These are phyloP conservation scores for Pseudofabraea citricarpa DNA, from an alignment of 2,329 filamentous ascomycete species.

Conservation along the genomic window DNA sequence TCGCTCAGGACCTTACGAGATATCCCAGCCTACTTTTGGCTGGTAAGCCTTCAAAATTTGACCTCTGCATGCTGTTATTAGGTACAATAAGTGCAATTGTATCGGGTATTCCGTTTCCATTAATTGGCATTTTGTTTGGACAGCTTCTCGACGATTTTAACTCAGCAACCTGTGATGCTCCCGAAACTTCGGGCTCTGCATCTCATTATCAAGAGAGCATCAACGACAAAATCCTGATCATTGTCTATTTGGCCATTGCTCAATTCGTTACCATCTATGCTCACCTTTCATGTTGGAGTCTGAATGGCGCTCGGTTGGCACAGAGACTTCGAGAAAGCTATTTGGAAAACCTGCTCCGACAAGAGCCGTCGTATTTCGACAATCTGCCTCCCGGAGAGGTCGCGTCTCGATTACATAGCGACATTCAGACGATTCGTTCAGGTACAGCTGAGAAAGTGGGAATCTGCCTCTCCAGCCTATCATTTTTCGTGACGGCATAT, in stretches of 20 bases:
- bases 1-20: conserved; percentile 27
- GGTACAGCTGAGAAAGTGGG: conserved; percentile 59
- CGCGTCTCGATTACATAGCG: conserved; percentile 31
- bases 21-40: conserved; percentile 32
- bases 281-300: conserved; percentile 55
- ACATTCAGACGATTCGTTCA: conserved; percentile 52
- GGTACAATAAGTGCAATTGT: conserved; percentile 42
- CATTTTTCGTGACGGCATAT: conserved; percentile 55
- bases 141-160: conserved; percentile 58
- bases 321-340: conserved; percentile 49
- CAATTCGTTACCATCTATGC: conserved; percentile 60
- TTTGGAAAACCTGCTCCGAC: conserved; percentile 42
- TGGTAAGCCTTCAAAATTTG: conserved; percentile 29
- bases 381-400: conserved; percentile 43
- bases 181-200: conserved; percentile 14
- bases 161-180: conserved; percentile 42
- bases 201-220: conserved; percentile 34
- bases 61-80: conserved; percentile 27
- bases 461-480: conserved; percentile 48
- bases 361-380: conserved; percentile 51
- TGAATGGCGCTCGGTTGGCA: conserved; percentile 47
- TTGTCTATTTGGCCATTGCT: conserved; percentile 60
- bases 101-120: conserved; percentile 54
- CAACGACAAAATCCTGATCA: conserved; percentile 51
- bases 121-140: conserved; percentile 59